Evolutionary conservation across 2,329 filamentous ascomycete species (phyloP), one percentile per base, ranked within the genome.

Genomic region (Fusarium transvaalense): DNA sequence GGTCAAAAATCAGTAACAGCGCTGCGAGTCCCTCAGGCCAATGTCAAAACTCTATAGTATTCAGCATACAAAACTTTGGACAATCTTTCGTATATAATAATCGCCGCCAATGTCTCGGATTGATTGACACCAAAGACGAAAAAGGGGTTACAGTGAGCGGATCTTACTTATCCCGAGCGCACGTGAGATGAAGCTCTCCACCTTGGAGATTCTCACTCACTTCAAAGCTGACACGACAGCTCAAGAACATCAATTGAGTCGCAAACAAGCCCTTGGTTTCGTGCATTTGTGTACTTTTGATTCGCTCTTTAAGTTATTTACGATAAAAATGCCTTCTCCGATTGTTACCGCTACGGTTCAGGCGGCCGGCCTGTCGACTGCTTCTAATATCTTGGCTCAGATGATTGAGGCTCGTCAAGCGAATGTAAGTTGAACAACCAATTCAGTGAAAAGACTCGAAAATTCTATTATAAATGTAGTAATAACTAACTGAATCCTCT

Each of bases 321-420:
- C 15, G 5, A 27, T 41, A 39, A 76, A 72, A 51, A 84, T 84
- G 82, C 80, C 78, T 46, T 84, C 84, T 37, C 83, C 83, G 4
- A 84, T 88, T 65, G 77, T 83, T 47, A 82, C 80, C 64, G 84
- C 86, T 54, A 86, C 85, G 31, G 69, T 88, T 32, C 86, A 87
- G 74, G 83, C 86, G 21, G 80, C 83, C 10, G 75, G 79, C 41
- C 80, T 88, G 12, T 86, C 85, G 23, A 82, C 82, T 8, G 77
- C 79, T 17, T 88, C 86, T 32, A 88, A 88, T 71, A 74, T 88
- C 39, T 76, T 86, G 51, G 86, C 86, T 25, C 86, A 89, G 71
- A 77, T 83, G 32, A 82, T 88, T 67, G 79, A 83, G 38, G 81
- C 85, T 17, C 84, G 84, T 68, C 81, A 81, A 61, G 75, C 80